Conservation (phyloP, 257 asterid genomes). For the Apocynum venetum region DNA sequence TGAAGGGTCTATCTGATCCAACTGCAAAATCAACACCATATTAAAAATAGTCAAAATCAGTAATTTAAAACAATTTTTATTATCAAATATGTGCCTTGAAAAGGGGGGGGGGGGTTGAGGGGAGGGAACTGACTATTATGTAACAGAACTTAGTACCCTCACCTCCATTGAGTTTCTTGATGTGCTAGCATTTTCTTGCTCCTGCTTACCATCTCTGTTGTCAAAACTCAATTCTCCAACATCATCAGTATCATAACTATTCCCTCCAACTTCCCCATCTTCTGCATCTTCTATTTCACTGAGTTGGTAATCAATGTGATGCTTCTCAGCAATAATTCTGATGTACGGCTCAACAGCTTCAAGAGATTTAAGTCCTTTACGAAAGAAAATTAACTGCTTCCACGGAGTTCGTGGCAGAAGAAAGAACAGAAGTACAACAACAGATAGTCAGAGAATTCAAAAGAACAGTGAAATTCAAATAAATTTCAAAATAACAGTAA, state of each 20-base stretch:
- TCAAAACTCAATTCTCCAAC: slow-evolving; percentile 79
- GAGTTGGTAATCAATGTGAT: slow-evolving; percentile 73
- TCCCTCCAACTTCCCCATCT: slow-evolving; percentile 41
- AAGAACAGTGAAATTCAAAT: slow-evolving; percentile 4
- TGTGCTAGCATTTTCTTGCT: slow-evolving; percentile 40
- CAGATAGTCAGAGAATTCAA: slow-evolving; percentile 9
- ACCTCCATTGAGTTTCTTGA: slow-evolving; percentile 72
- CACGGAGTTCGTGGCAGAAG: slow-evolving; percentile 12
- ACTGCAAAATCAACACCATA: slow-evolving; percentile 34
- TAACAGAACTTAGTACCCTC: slow-evolving; percentile 14
- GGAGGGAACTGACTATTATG: background rate
- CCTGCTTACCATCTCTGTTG: slow-evolving; percentile 52
- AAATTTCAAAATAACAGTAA: slow-evolving; percentile 15
- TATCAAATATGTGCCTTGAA: background rate
- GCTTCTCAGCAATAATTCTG: slow-evolving; percentile 66
- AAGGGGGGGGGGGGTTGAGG: no score
- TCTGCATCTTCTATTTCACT: slow-evolving; percentile 53
- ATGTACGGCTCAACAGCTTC: slow-evolving; percentile 79
- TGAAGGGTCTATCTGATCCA: slow-evolving; percentile 54
- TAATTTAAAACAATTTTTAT: background rate
- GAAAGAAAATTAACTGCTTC: slow-evolving; percentile 71
- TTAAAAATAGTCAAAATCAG: slow-evolving; percentile 1
- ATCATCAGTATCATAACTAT: slow-evolving; percentile 47
- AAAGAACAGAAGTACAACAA: slow-evolving; percentile 22
- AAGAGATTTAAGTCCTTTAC: slow-evolving; percentile 80